A percentile compares a stretch with the other conserved stretches of the same genome.
phyloP scores from a whole-genome alignment of 257 asterid species.

The Solanum chaucha region DNA sequence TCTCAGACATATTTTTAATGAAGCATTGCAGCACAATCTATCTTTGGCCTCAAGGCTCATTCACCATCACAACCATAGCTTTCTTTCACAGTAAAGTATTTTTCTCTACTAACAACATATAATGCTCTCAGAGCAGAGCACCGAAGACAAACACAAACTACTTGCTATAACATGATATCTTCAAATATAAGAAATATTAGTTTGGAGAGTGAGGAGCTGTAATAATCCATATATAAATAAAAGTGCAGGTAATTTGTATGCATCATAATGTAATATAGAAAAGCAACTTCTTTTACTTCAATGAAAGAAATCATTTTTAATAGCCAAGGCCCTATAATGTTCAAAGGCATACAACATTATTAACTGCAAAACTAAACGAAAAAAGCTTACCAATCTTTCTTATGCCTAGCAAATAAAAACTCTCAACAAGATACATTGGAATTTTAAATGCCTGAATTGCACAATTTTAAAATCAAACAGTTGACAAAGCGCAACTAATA shows the following conservation, averaged over 20 bases:
- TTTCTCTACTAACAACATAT: background rate
- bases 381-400: constrained; percentile 16
- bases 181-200: background rate
- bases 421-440: constrained; percentile 28
- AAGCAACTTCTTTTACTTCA: background rate
- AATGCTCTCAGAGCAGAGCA: background rate
- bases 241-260: background rate
- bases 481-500: constrained; percentile 6
- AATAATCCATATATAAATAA: background rate
- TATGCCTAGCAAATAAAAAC: constrained; percentile 12
- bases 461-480: constrained; percentile 8
- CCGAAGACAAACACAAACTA: background rate
- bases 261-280: background rate
- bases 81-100: background rate
- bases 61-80: background rate
- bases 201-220: background rate
- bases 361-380: constrained; percentile 32
- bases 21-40: background rate
- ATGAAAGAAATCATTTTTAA: background rate
- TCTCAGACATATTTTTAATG: background rate
- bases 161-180: background rate
- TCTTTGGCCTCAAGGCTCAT: background rate
- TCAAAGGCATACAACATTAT: constrained; percentile 28
- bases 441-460: constrained; percentile 17
- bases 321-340: background rate